These are phyloP conservation scores for Acanthamoeba healyi DNA, from an alignment of 208 protist genomes.

Conservation along the genomic window DNA sequence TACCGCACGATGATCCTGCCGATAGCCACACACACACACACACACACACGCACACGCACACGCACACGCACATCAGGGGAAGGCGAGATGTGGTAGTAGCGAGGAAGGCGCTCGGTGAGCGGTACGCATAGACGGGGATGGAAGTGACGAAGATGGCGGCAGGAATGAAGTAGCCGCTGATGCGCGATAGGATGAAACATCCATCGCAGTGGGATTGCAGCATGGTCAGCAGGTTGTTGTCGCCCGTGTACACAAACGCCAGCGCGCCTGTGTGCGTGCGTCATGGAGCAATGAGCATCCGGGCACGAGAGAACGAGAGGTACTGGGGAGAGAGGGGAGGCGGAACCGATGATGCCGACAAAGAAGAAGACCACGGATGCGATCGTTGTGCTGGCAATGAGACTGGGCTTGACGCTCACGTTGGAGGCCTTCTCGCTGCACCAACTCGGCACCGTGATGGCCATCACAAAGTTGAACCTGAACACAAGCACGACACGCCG, in stretches of 20 bases:
- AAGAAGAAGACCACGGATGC: constrained; percentile 36
- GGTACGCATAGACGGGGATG: constrained; percentile 47
- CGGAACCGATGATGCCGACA: constrained; percentile 16
- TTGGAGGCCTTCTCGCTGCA: constrained; percentile 50
- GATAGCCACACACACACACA: neutral
- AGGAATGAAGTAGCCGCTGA: neutral
- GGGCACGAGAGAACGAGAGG: neutral
- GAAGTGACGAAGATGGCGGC: constrained; percentile 27
- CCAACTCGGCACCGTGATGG: constrained; percentile 37
- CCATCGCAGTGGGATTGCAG: constrained; percentile 53
- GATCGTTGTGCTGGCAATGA: neutral
- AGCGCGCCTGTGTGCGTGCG: constrained; percentile 1
- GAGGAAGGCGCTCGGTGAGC: neutral
- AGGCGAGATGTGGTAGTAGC: neutral
- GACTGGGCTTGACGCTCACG: constrained; percentile 23
- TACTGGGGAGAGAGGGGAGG: neutral
- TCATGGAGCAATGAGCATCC: neutral
- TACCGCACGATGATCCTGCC: constrained; percentile 57
- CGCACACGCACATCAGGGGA: too few species aligned
- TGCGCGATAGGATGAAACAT: neutral
- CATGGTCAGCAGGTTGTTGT: constrained; percentile 66
- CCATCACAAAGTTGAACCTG: constrained; percentile 64
- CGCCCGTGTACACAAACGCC: constrained; percentile 49
- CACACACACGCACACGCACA: neutral
- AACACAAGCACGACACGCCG: neutral